Percentiles rank a stretch among this genome's conserved stretches.
Evolutionary conservation across 352 stramenopile genomes (phyloP).

Genomic region (Halophytophthora polymorphica): DNA sequence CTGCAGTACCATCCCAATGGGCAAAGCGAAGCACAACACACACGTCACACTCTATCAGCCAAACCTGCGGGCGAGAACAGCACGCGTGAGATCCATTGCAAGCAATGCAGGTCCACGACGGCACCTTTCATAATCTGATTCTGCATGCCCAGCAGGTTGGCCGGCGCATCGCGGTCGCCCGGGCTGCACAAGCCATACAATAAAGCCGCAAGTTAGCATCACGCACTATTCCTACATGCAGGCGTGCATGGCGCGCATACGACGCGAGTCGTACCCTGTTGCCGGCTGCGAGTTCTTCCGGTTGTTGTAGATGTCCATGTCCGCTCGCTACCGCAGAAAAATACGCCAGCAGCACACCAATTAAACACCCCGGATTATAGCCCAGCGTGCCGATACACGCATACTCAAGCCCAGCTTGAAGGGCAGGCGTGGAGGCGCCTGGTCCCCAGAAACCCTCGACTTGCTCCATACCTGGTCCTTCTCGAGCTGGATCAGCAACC

Average conservation of each 20-base stretch:
- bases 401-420: too few species aligned
- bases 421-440: too few species aligned
- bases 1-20: constrained; percentile 17
- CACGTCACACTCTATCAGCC: not conserved
- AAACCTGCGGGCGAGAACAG: not conserved
- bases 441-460: not conserved
- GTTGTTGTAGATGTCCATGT: constrained; percentile 79
- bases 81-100: not conserved
- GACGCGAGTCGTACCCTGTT: constrained; percentile 22
- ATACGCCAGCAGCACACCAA: not conserved
- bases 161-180: constrained; percentile 20
- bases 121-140: constrained; percentile 88
- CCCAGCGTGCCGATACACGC: too few species aligned
- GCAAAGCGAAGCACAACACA: too few species aligned
- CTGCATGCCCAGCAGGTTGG: constrained; percentile 75
- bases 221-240: too few species aligned
- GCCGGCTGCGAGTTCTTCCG: constrained; percentile 29
- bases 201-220: constrained; percentile 9
- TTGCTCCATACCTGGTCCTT: constrained; percentile 47
- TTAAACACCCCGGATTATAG: too few species aligned
- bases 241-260: not conserved
- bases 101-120: not conserved
- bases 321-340: constrained; percentile 39
- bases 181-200: constrained; percentile 18
- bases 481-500: constrained; percentile 55